phyloP scores from a whole-genome alignment of 2,329 filamentous ascomycete genomes.

The Trichoderma koningii region DNA sequence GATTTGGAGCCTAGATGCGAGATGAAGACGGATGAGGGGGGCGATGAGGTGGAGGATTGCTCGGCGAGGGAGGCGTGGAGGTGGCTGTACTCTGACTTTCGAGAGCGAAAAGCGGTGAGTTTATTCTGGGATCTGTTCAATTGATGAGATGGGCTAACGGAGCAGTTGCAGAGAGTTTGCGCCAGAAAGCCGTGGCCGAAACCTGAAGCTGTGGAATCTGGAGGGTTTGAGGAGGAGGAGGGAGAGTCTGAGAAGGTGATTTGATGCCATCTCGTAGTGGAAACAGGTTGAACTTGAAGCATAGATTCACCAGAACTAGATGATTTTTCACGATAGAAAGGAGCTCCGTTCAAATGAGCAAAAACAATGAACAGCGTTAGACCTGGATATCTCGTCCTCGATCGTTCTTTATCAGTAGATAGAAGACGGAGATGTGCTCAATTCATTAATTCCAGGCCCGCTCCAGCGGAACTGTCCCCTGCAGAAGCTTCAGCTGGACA shows the following conservation, averaged over 20 bases:
- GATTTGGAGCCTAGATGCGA: slow-evolving; percentile 13
- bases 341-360: too few species aligned
- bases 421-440: too few species aligned
- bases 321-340: not conserved
- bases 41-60: slow-evolving; percentile 24
- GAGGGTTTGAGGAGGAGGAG: not conserved
- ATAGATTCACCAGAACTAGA: too few species aligned
- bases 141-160: not conserved
- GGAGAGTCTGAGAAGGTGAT: not conserved
- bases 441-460: too few species aligned
- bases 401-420: too few species aligned
- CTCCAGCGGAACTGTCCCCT: not conserved
- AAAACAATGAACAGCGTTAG: too few species aligned
- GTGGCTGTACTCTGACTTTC: slow-evolving; percentile 29
- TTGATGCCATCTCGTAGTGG: not conserved
- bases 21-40: not conserved
- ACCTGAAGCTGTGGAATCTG: not conserved
- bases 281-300: too few species aligned
- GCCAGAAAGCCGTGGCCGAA: not conserved
- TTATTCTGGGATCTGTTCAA: too few species aligned
- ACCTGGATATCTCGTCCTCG: too few species aligned
- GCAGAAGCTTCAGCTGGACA: not conserved
- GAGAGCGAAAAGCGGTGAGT: slow-evolving; percentile 24
- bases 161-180: not conserved
- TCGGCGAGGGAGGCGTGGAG: slow-evolving; percentile 27